Base-by-base conservation (phyloP, 305 asterid genomes). In the Salvia sclarea region DNA sequence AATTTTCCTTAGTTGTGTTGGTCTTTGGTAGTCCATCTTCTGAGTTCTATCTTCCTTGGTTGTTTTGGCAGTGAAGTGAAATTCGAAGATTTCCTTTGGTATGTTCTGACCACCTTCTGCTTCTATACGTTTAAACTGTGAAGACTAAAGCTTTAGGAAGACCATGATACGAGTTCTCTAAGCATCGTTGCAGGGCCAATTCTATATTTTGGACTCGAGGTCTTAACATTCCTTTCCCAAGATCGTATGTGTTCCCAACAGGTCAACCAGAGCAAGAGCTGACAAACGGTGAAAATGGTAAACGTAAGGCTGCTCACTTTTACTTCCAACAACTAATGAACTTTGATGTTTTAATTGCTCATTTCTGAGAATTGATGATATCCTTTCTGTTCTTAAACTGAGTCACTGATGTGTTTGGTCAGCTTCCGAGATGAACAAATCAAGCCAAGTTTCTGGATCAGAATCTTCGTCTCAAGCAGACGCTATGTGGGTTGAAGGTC, bases 191-290 rank as follows among this genome's bases (percentile, higher is more conserved):
- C 81, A 93, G 98, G 98, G 98, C 97, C 61, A 90, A 90, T 79
- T 93, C 98, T 67, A 76, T 93, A 68, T 93, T 93, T 79, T 93
- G 98, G 98, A 85, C 92, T 72, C 88, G 98, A 61, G 98, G 97
- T 30, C 83, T 88, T 57, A 93, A 83, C 75, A 90, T 93, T 77
- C 98, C 98, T 38, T 68, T 87, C 61, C 96, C 96, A 8, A 78
- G 50, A 28, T 80, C 89, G 43, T 85, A 77, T 75, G 78, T 84
- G 47, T 82, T 83, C 67, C 88, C 80, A 70, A 66, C 57, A 64
- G 56, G 44, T 72, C 76, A 70, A 73, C 82, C 61, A 53, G 89
- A 76, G 71, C 80, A 71, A 75, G 85, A 61, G 33, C 66, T 40
- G n/a, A 16, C 68, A 31, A 75, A 37, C 58, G 61, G 28, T 66